phyloP scores from a whole-genome alignment of 345 rosid genomes.

The Lepidium africanum region DNA sequence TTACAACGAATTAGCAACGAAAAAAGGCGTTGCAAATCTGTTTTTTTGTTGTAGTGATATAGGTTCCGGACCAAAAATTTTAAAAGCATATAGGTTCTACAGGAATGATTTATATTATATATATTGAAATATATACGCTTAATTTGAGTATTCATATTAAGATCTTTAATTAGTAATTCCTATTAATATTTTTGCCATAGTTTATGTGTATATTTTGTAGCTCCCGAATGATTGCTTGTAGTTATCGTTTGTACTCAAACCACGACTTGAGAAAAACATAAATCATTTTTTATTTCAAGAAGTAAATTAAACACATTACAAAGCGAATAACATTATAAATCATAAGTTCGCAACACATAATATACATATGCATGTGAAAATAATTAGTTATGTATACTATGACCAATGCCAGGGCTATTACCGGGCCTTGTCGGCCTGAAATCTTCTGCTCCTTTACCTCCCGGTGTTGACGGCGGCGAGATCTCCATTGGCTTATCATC shows the following conservation, averaged over 20 bases:
- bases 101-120: not conserved
- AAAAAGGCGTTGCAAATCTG: too few relatives aligned
- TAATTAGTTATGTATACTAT: slow-evolving; percentile 19
- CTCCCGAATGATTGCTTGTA: not conserved
- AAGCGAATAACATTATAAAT: slow-evolving; percentile 1
- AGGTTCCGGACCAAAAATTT: too few relatives aligned
- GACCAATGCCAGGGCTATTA: slow-evolving; percentile 61
- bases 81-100: not conserved
- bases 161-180: not conserved
- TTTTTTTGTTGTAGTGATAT: too few relatives aligned
- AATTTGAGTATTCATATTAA: not conserved
- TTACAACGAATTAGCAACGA: too few relatives aligned
- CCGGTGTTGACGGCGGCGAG: slow-evolving; percentile 20
- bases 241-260: not conserved
- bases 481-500: not conserved
- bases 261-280: not conserved
- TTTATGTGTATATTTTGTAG: not conserved
- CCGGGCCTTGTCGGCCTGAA: slow-evolving; percentile 65
- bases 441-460: slow-evolving; percentile 30
- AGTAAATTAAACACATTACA: not conserved
- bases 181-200: not conserved
- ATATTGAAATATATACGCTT: not conserved
- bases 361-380: not conserved
- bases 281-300: slow-evolving; percentile 1
- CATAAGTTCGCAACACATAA: not conserved